A percentile compares a stretch with the other conserved stretches of the same genome.
Conservation (phyloP, 169 alveolate species). For the Plasmodium coatneyi region DNA sequence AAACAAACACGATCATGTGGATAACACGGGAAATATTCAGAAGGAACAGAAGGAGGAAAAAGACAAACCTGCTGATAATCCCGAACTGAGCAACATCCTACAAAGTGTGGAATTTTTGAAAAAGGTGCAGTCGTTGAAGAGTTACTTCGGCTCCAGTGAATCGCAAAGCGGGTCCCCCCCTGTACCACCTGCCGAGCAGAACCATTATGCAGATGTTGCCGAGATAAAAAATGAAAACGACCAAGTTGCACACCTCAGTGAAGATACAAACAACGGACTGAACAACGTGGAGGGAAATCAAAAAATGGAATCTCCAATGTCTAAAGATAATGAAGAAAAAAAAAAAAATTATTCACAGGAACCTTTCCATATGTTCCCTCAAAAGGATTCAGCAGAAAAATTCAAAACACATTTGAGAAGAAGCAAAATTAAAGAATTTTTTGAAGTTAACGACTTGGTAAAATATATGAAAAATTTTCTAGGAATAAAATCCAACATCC, state of each 20-base stretch:
- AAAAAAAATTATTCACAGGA: constrained; percentile 18
- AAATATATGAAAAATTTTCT: constrained; percentile 39
- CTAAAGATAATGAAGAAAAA: constrained; percentile 5
- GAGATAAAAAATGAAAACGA: background rate
- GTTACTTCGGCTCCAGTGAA: constrained; percentile 2
- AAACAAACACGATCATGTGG: constrained; percentile 30
- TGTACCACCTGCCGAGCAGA: background rate
- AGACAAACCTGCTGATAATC: background rate
- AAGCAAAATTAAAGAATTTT: constrained; percentile 45
- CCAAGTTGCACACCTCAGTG: background rate
- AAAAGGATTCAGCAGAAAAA: constrained; percentile 8
- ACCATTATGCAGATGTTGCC: background rate
- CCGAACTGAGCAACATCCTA: constrained; percentile 2
- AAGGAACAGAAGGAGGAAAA: background rate
- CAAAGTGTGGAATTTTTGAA: constrained; percentile 16
- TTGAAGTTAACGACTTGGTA: constrained; percentile 60
- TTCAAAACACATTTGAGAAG: constrained; percentile 26
- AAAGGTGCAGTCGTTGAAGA: constrained; percentile 23
- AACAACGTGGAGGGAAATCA: background rate
- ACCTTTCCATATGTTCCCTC: background rate
- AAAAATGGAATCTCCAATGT: background rate
- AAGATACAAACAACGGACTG: background rate
- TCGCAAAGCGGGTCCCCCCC: background rate
- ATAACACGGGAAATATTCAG: constrained; percentile 5
- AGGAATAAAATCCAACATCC: constrained; percentile 75